phyloP scores from a whole-genome alignment of 2,329 filamentous ascomycete genomes.

The Simplicillium aogashimaense region DNA sequence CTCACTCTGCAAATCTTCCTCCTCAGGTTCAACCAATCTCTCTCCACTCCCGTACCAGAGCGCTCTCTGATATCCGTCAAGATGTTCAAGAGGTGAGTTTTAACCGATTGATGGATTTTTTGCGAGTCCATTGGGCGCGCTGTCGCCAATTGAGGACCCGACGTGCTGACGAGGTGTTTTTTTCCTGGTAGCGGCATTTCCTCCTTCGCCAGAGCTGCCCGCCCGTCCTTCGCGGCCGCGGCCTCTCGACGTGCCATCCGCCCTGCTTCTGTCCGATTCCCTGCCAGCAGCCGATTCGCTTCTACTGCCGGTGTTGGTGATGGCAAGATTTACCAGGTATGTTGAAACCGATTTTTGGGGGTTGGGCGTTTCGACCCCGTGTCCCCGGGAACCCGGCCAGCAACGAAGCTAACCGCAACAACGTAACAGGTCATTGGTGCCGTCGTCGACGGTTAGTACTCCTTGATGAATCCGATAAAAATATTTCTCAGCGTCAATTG shows the following conservation, averaged over 20 bases:
- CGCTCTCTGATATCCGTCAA: slow-evolving; percentile 60
- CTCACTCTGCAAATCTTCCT: slow-evolving; percentile 38
- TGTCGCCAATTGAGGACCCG: slow-evolving; percentile 32
- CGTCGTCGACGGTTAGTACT: slow-evolving; percentile 85
- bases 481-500: slow-evolving; percentile 1
- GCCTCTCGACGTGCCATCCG: slow-evolving; percentile 46
- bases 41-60: slow-evolving; percentile 49
- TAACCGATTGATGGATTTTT: slow-evolving; percentile 18
- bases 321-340: slow-evolving; percentile 62
- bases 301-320: slow-evolving; percentile 47
- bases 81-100: slow-evolving; percentile 75
- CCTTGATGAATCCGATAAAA: no score
- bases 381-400: not conserved
- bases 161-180: slow-evolving; percentile 6
- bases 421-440: slow-evolving; percentile 89
- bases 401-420: slow-evolving; percentile 26
- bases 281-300: slow-evolving; percentile 47
- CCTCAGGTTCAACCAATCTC: slow-evolving; percentile 39
- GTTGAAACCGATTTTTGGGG: slow-evolving; percentile 12
- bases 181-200: slow-evolving; percentile 50
- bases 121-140: slow-evolving; percentile 11
- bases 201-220: slow-evolving; percentile 52
- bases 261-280: slow-evolving; percentile 45
- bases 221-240: slow-evolving; percentile 49
- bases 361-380: not conserved